Evolutionary conservation across 2,329 filamentous ascomycete species (phyloP), one percentile per base, ranked within the genome.

Genomic region (Zasmidium cellare): DNA sequence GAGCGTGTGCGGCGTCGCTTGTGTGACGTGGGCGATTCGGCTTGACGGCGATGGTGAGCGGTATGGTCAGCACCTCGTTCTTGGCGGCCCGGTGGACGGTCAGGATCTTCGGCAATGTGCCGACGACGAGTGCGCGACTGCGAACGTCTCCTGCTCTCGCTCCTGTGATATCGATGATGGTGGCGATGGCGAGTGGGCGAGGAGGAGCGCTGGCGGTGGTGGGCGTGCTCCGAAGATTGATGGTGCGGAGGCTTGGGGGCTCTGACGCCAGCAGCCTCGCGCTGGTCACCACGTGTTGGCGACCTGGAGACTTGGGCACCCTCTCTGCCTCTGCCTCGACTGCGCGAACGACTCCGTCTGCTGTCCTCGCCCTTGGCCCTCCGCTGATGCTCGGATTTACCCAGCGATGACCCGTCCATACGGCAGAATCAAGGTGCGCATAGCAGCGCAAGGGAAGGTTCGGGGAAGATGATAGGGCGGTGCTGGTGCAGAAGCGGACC

Each of bases 1-100:
- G 67, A 66, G 35, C 54, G 65, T 23, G 67, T 64, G 38, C 46
- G 57, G 35, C 60, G 62, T 49, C 61, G 65, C 46, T 67, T 63
- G 64, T 63, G 66, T 57, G 66, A 63, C 58, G 67, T 55, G 44
- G 58, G 46, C 44, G 58, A 55, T 51, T 44, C 38, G 48, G 55
- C 56, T 53, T 53, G 53, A 55, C 55, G 54, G 46, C 50, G 65
- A 52, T 38, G 58, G 51, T 23, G 54, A 54, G 46, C 57, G 56
- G 35, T 59, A 41, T 18, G 35, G 53, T 53, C 46, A 41, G 35
- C 50, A 38, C 23, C 45, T 51, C 50, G 57, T 35, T 61, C 55
- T 61, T 60, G 57, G 55, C 63, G 56, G 19, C 35, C 51, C 28
- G 53, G 54, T 55, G 55, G 35, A 50, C 45, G 28, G n/a, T 53